Evolutionary conservation across 768 basidiomycete genomes (phyloP).

Genomic region (Amanita molliuscula): DNA sequence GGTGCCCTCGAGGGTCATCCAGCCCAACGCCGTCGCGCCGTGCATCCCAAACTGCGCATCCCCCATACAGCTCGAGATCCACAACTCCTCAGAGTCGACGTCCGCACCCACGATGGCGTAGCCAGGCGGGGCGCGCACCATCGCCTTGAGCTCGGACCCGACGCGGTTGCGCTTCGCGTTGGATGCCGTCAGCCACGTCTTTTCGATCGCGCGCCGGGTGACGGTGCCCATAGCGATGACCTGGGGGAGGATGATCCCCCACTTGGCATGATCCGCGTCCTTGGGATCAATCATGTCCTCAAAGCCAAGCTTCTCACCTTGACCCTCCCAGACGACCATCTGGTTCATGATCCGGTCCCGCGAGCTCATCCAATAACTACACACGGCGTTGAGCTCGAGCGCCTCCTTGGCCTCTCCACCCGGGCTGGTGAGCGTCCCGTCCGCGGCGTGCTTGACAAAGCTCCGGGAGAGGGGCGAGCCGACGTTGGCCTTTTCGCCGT

Average conservation of each 20-base stretch:
- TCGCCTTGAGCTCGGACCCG: constrained; percentile 96
- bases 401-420: constrained; percentile 76
- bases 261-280: constrained; percentile 29
- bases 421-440: constrained; percentile 78
- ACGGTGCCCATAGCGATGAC: constrained; percentile 99
- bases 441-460: constrained; percentile 82
- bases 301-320: constrained; percentile 7
- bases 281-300: neutral
- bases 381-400: constrained; percentile 85
- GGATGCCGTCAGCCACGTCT: constrained; percentile 96
- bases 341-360: constrained; percentile 88
- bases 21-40: constrained; percentile 92
- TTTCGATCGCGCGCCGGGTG: constrained; percentile 94
- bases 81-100: constrained; percentile 97
- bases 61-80: constrained; percentile 98
- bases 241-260: constrained; percentile 92
- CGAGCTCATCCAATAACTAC: constrained; percentile 96
- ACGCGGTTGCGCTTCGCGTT: constrained; percentile 97
- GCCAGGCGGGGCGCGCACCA: constrained; percentile 90
- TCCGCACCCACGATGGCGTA: constrained; percentile 96
- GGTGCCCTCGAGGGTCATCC: constrained; percentile 99
- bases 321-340: constrained; percentile 79
- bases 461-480: constrained; percentile 84
- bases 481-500: constrained; percentile 92
- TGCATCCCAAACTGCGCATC: constrained; percentile 97